Percentiles rank a stretch among this genome's conserved stretches.
Evolutionary conservation across 148 eudicot genomes (phyloP).

Genomic region (Bassia scoparia): DNA sequence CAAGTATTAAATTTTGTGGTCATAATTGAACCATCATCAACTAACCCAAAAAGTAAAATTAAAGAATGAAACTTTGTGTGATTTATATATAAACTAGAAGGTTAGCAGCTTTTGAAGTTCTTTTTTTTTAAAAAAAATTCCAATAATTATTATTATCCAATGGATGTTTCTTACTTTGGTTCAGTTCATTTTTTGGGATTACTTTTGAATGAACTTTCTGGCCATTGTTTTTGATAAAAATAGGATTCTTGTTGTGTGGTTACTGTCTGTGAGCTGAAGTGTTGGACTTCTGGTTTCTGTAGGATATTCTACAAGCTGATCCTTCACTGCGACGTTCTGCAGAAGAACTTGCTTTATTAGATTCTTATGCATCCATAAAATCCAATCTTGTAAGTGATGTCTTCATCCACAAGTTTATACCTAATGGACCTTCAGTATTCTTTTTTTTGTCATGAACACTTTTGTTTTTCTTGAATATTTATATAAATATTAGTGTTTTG

Average conservation of each 20-base stretch:
- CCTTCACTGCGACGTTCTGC: constrained; percentile 59
- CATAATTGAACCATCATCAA: background rate
- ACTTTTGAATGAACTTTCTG: background rate
- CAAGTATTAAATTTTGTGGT: background rate
- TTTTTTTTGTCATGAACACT: background rate
- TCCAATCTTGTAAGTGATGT: constrained; percentile 79
- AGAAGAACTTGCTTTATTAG: constrained; percentile 66
- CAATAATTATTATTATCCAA: too few relatives aligned
- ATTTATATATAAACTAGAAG: background rate
- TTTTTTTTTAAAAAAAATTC: too few relatives aligned
- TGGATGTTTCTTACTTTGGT: background rate
- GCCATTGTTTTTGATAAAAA: background rate
- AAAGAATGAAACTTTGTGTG: background rate
- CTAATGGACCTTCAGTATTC: background rate
- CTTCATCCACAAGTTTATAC: background rate
- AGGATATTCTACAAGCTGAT: constrained; percentile 80
- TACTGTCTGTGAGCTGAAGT: background rate
- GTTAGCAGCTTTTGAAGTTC: background rate
- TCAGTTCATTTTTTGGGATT: background rate
- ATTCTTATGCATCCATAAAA: constrained; percentile 64
- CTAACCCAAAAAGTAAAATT: background rate
- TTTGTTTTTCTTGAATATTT: too few relatives aligned
- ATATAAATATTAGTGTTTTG: background rate
- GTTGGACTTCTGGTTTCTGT: constrained; percentile 20
- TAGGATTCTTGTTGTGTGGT: constrained; percentile 2